Conservation (phyloP, 2,329 filamentous ascomycete genomes). For the Epichloe brachyelytri region DNA sequence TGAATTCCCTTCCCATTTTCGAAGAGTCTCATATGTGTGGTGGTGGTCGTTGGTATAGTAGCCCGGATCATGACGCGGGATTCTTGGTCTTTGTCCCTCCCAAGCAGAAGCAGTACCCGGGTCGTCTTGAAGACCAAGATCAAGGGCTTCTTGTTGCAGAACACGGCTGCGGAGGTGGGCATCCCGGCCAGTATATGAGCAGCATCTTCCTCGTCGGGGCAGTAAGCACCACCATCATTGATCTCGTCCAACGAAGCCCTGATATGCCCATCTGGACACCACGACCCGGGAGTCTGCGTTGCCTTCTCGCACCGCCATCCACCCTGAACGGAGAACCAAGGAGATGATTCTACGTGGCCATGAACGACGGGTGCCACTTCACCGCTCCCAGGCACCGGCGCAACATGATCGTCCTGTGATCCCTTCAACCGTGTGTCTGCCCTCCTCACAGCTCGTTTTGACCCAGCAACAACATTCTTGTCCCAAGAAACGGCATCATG, state of each 20-base stretch:
- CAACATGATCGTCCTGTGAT: background rate
- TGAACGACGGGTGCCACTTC: background rate
- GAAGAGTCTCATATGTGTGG: no score
- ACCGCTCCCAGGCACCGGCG: no score
- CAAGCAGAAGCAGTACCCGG: no score
- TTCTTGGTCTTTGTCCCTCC: no score
- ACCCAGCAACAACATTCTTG: background rate
- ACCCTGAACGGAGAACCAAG: no score
- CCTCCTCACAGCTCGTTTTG: background rate
- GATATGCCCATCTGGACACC: background rate
- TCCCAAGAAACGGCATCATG: constrained; percentile 10
- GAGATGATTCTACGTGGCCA: background rate
- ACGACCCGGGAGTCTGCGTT: constrained; percentile 1
- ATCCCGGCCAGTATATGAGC: no score
- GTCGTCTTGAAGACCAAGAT: no score
- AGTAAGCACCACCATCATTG: background rate
- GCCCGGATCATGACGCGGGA: no score
- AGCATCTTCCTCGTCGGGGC: background rate
- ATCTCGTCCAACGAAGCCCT: background rate
- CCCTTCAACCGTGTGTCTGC: background rate
- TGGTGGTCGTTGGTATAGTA: no score
- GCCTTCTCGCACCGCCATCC: background rate
- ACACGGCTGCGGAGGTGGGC: no score
- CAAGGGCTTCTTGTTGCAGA: no score
- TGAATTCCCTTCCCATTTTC: no score